phyloP scores from a whole-genome alignment of 2,329 filamentous ascomycete genomes.

The Aspergillus costaricaensis region DNA sequence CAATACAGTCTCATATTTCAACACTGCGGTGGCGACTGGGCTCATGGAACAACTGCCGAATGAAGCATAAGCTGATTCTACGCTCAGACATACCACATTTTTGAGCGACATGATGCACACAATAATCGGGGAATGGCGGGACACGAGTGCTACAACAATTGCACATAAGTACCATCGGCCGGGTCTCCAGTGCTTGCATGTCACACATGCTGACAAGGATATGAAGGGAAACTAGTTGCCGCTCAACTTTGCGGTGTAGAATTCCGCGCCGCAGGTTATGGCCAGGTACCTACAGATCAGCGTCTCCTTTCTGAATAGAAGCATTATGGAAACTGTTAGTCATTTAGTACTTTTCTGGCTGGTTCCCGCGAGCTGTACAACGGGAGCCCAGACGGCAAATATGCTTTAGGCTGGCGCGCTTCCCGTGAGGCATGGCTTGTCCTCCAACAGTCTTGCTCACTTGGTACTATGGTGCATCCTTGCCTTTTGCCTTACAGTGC shows the following conservation, averaged over 20 bases:
- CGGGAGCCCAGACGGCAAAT: constrained; percentile 1
- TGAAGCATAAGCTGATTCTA: not conserved
- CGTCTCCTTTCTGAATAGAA: not conserved
- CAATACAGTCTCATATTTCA: not conserved
- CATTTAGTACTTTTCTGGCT: not conserved
- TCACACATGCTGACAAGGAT: constrained; percentile 11
- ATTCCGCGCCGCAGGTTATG: not conserved
- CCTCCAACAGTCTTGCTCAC: not conserved
- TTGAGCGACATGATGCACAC: not conserved
- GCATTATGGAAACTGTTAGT: not conserved
- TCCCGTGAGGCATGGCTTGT: not conserved
- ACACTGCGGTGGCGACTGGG: not conserved
- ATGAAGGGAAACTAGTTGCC: not conserved
- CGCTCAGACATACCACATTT: not conserved
- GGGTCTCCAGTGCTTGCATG: constrained; percentile 1
- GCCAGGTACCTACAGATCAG: not conserved
- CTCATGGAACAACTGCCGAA: not conserved
- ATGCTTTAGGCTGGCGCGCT: not conserved
- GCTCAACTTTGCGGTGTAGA: constrained; percentile 15
- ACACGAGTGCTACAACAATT: constrained; percentile 6
- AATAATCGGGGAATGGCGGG: not conserved
- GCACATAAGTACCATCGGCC: constrained; percentile 1
- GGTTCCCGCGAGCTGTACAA: not conserved
- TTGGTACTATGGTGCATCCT: not conserved
- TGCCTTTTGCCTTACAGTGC: not conserved